Base-by-base conservation (phyloP, 768 basidiomycete species). In the Suillus clintonianus region DNA sequence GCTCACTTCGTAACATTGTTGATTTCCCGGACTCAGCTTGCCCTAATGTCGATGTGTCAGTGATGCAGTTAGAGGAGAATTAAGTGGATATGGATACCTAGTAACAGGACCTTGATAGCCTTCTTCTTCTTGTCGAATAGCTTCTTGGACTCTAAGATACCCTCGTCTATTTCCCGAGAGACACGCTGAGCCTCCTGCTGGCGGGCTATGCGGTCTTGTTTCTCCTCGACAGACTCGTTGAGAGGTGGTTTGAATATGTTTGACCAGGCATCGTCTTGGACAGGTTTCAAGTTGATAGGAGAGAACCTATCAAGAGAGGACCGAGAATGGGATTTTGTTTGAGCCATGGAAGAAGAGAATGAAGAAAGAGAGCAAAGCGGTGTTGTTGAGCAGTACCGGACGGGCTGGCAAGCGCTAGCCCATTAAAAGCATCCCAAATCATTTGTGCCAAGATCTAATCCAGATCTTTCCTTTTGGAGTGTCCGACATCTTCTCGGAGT, bases 21-120 rank as follows among this genome's bases (percentile, higher is more conserved):
- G 74, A 74, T 63, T 74, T 74, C 24, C 73, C 73, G 1, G 73
- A 74, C 70, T 74, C 74, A 2, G 74, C 72, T 32, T 74, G 73
- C 5, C 72, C 72, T 74, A 61, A 3, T 17, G 30, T 64, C 14
- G 59, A 63, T 1, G 9, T 64, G 9, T 64, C 3, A 51, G 51
- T n/a, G 54, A 5, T 27, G 60, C 10, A 11, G 14, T 50, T 4
- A 9, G 14, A 0, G 3, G 2, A 9, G 0, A 2, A 6, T 0
- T 24, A 1, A 19, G 3, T 7, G 2, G 6, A 5, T 6, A 30
- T 0, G 30, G 61, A 36, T 1, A 71, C 73, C 74, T 45, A 76
- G 73, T 11, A 74, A 65, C 59, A 74, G 66, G 3, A 74, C 48
- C 34, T 74, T 74, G 67, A 74, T 59, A 6, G 73, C 74, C 43